A percentile compares a stretch with the other conserved stretches of the same genome.
Evolutionary conservation across 495 filamentous ascomycete genomes (phyloP).

Genomic region (Amphirosellinia nigrospora): DNA sequence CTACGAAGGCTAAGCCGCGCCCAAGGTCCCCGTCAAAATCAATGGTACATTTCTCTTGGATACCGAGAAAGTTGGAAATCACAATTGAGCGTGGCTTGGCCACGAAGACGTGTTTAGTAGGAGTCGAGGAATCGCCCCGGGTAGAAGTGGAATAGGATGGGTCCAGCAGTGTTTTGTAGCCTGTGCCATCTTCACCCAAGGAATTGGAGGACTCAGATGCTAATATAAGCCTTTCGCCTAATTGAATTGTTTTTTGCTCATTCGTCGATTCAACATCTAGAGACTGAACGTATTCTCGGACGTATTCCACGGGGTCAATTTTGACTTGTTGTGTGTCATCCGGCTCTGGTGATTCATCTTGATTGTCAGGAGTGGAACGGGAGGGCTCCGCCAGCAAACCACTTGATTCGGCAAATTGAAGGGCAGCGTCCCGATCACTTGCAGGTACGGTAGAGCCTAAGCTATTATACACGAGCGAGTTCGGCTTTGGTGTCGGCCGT

Average conservation of each 20-base stretch:
- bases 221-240: constrained; percentile 33
- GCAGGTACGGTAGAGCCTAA: constrained; percentile 31
- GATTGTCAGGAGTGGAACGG: background rate
- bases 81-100: constrained; percentile 38
- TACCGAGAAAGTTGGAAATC: constrained; percentile 44
- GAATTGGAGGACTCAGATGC: constrained; percentile 24
- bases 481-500: constrained; percentile 24
- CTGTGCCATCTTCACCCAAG: constrained; percentile 21
- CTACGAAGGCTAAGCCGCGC: constrained; percentile 38
- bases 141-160: constrained; percentile 17
- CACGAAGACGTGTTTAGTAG: constrained; percentile 33
- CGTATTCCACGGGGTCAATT: constrained; percentile 17
- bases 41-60: constrained; percentile 39
- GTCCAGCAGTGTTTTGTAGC: constrained; percentile 21
- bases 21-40: constrained; percentile 36
- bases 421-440: constrained; percentile 26
- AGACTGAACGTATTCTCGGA: constrained; percentile 17
- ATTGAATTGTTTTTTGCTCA: constrained; percentile 24
- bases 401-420: background rate
- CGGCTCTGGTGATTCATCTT: background rate
- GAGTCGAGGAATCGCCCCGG: constrained; percentile 2
- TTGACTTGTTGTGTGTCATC: constrained; percentile 2
- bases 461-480: constrained; percentile 9
- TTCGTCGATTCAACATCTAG: background rate
- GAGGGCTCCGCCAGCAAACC: background rate